Percentiles rank a stretch among this genome's conserved stretches.
phyloP scores from a whole-genome alignment of 371 early-diverging fungal species.

The Lichtheimia ramosa region DNA sequence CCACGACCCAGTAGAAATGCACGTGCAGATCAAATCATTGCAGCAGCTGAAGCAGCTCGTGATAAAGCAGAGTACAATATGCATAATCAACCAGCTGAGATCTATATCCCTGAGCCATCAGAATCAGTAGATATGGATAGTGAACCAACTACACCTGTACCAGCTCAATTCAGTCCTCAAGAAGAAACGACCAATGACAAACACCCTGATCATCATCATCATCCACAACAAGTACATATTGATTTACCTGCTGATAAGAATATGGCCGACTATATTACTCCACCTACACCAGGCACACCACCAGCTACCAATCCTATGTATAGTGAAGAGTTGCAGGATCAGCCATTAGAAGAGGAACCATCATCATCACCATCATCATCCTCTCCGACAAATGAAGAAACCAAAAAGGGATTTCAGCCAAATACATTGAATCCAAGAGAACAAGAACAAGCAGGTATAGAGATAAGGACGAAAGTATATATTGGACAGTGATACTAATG shows the following conservation, averaged over 20 bases:
- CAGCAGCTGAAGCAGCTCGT: constrained; percentile 9
- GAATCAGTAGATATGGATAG: constrained; percentile 1
- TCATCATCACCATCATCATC: background rate
- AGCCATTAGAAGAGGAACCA: background rate
- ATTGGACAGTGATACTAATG: background rate
- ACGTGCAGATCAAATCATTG: constrained; percentile 10
- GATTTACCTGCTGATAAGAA: constrained; percentile 34
- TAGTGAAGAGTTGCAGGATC: constrained; percentile 8
- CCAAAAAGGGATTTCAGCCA: background rate
- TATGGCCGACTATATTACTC: constrained; percentile 48
- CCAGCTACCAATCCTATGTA: constrained; percentile 11
- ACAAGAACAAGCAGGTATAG: constrained; percentile 14
- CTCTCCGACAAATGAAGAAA: background rate
- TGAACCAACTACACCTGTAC: constrained; percentile 13
- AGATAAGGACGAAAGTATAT: background rate
- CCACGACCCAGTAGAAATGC: constrained; percentile 3
- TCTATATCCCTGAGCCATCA: background rate
- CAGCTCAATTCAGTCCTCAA: constrained; percentile 8
- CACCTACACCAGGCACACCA: constrained; percentile 44
- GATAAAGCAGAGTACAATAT: constrained; percentile 11
- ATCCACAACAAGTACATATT: constrained; percentile 1
- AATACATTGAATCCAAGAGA: constrained; percentile 16
- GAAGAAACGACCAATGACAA: constrained; percentile 1
- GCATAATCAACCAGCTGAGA: background rate
- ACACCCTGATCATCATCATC: background rate